Conservation (phyloP, 768 basidiomycete genomes). For the Pisolithus tinctorius region DNA sequence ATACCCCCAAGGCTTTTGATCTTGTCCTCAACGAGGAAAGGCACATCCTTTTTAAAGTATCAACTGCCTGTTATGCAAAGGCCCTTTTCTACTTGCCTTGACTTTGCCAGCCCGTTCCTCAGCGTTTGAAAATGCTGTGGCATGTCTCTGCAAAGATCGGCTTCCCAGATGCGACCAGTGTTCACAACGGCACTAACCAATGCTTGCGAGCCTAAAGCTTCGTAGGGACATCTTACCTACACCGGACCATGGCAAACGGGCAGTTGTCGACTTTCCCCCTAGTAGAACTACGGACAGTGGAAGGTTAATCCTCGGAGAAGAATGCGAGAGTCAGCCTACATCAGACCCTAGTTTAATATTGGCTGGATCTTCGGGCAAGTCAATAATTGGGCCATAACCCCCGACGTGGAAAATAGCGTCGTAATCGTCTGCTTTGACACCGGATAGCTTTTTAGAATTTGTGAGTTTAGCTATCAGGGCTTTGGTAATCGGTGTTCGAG, state of each 20-base stretch:
- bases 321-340: constrained; percentile 26
- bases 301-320: neutral
- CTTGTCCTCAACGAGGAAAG: constrained; percentile 67
- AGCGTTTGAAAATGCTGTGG: constrained; percentile 65
- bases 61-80: neutral
- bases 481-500: constrained; percentile 14
- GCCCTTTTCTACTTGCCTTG: constrained; percentile 28
- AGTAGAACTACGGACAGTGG: constrained; percentile 47
- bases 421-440: constrained; percentile 55
- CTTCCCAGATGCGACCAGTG: constrained; percentile 45
- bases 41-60: constrained; percentile 37
- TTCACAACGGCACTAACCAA: constrained; percentile 46
- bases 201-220: neutral
- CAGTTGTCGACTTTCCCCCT: constrained; percentile 56
- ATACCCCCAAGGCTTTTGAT: constrained; percentile 58
- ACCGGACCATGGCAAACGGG: constrained; percentile 82
- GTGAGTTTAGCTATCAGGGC: constrained; percentile 48
- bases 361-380: constrained; percentile 51
- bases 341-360: constrained; percentile 54
- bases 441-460: constrained; percentile 51
- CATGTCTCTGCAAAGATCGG: constrained; percentile 55
- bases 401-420: constrained; percentile 75
- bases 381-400: constrained; percentile 73
- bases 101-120: constrained; percentile 44
- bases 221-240: constrained; percentile 21